Evolutionary conservation across 192 early-diverging fungal genomes (phyloP).

Genomic region (Chytriomyces confervae): DNA sequence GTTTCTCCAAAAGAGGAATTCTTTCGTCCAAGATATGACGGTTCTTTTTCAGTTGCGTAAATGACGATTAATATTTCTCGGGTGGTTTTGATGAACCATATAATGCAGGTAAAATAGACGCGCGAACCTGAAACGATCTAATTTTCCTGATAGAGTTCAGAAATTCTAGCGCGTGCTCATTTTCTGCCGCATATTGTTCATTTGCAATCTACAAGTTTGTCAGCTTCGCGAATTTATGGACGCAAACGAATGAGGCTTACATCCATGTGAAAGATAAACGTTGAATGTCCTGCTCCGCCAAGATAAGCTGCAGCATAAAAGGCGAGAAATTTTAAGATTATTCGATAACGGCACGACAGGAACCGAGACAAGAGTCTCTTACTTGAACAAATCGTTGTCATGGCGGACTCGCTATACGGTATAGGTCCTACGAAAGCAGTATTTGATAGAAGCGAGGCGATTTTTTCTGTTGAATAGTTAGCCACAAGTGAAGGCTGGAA

Average conservation of each 20-base stretch:
- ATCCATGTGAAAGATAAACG: constrained; percentile 12
- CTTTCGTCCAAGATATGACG: too few species aligned
- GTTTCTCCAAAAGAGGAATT: too few species aligned
- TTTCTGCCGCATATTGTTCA: constrained; percentile 17
- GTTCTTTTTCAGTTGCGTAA: too few species aligned
- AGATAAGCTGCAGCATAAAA: constrained; percentile 16
- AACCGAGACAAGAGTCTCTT: neutral
- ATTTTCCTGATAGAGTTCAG: constrained; percentile 25
- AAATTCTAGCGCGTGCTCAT: constrained; percentile 24
- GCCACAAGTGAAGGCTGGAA: too few species aligned
- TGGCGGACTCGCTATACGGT: constrained; percentile 9
- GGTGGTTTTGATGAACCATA: neutral
- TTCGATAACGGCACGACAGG: neutral
- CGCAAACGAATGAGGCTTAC: constrained; percentile 3
- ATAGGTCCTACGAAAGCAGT: constrained; percentile 12
- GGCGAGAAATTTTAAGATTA: neutral
- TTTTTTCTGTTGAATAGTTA: constrained; percentile 22
- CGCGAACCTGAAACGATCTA: neutral
- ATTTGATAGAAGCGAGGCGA: constrained; percentile 1
- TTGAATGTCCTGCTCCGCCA: constrained; percentile 16
- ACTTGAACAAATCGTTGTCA: constrained; percentile 25
- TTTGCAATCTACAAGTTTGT: neutral
- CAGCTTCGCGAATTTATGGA: neutral
- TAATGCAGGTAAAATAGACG: neutral
- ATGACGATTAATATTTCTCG: neutral